Conservation (phyloP, 305 asterid species). For the Withania somnifera region DNA sequence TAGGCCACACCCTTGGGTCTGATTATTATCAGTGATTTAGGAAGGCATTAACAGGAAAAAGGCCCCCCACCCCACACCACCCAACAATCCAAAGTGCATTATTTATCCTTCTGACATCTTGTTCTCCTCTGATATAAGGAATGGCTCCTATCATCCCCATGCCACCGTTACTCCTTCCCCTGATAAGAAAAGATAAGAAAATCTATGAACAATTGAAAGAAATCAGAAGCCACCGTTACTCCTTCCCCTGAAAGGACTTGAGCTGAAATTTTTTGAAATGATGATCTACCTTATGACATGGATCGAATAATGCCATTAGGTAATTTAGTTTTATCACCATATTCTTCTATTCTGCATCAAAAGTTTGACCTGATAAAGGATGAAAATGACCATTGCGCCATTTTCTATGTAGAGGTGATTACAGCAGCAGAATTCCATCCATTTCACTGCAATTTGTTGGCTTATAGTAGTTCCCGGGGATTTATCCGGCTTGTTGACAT, state of each 20-base stretch:
- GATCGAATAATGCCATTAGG: background rate
- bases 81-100: background rate
- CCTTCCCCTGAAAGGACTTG: background rate
- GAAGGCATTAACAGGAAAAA: background rate
- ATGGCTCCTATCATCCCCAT: background rate
- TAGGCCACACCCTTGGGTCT: no score
- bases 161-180: no score
- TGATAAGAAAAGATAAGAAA: background rate
- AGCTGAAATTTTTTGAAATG: background rate
- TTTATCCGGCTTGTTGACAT: slow-evolving; percentile 68
- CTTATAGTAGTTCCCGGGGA: slow-evolving; percentile 82
- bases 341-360: background rate
- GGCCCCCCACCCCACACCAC: background rate
- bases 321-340: background rate
- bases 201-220: background rate
- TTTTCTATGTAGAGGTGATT: slow-evolving; percentile 53
- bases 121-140: background rate
- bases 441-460: slow-evolving; percentile 74
- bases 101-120: background rate
- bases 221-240: background rate
- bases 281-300: background rate
- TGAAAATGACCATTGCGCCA: slow-evolving; percentile 17
- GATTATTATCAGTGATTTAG: background rate
- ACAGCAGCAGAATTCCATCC: slow-evolving; percentile 87
- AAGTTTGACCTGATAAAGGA: background rate